These are phyloP conservation scores for Elasticomyces elasticus DNA, from an alignment of 495 filamentous ascomycete species.

Conservation along the genomic window DNA sequence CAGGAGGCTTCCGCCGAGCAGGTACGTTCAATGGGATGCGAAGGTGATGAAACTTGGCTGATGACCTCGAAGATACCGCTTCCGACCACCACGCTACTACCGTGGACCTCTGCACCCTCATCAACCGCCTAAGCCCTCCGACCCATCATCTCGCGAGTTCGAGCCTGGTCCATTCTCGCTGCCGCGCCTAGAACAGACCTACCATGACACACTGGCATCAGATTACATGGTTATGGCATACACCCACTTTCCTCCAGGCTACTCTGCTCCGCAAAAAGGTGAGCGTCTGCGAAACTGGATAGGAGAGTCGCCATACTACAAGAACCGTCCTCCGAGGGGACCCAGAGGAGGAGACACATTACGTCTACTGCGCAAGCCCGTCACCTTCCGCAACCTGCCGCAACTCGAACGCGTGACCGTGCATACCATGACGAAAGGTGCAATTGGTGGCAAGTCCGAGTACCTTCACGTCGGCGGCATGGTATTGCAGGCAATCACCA, in stretches of 20 bases:
- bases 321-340: slow-evolving; percentile 72
- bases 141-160: slow-evolving; percentile 78
- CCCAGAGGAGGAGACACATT: slow-evolving; percentile 65
- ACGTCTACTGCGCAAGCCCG: slow-evolving; percentile 61
- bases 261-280: slow-evolving; percentile 47
- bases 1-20: slow-evolving; percentile 54
- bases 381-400: slow-evolving; percentile 79
- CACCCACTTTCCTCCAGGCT: slow-evolving; percentile 68
- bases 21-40: slow-evolving; percentile 37
- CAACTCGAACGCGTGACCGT: slow-evolving; percentile 70
- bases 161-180: slow-evolving; percentile 87
- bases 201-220: slow-evolving; percentile 70
- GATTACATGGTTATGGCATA: slow-evolving; percentile 88
- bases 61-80: slow-evolving; percentile 62
- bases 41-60: slow-evolving; percentile 17
- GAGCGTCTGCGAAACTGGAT: slow-evolving; percentile 81
- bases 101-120: slow-evolving; percentile 88
- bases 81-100: slow-evolving; percentile 82
- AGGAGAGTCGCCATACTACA: slow-evolving; percentile 82
- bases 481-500: slow-evolving; percentile 74
- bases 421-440: slow-evolving; percentile 56
- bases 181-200: slow-evolving; percentile 83
- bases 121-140: slow-evolving; percentile 70
- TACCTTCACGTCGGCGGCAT: slow-evolving; percentile 73
- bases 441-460: slow-evolving; percentile 53